These are phyloP conservation scores for Infundibulicybe gibba DNA, from an alignment of 768 basidiomycete species.

Conservation along the genomic window DNA sequence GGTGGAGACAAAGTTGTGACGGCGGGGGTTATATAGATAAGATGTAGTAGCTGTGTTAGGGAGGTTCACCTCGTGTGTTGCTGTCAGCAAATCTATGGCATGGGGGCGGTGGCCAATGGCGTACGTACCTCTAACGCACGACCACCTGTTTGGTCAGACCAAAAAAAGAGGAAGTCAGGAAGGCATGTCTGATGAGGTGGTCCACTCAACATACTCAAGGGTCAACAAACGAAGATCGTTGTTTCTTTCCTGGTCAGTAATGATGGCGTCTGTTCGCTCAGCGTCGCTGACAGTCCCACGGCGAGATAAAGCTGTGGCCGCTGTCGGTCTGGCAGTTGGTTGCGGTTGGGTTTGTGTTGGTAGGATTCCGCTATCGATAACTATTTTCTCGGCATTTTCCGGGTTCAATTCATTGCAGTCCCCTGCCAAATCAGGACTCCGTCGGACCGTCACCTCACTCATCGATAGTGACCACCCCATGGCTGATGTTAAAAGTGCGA, in stretches of 20 bases:
- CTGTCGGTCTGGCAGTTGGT: no score
- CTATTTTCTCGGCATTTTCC: not conserved
- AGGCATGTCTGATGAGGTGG: no score
- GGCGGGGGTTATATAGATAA: not conserved
- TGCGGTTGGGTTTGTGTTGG: not conserved
- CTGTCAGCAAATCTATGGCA: slow-evolving; percentile 12
- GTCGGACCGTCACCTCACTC: no score
- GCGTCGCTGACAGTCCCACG: slow-evolving; percentile 19
- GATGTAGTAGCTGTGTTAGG: slow-evolving; percentile 47
- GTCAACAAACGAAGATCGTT: slow-evolving; percentile 79
- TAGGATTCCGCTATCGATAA: not conserved
- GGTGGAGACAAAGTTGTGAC: slow-evolving; percentile 2
- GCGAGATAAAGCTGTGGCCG: slow-evolving; percentile 11
- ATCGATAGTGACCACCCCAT: no score
- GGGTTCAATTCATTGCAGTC: not conserved
- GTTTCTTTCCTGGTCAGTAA: slow-evolving; percentile 77
- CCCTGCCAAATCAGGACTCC: no score
- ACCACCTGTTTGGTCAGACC: slow-evolving; percentile 52
- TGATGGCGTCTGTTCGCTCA: slow-evolving; percentile 42
- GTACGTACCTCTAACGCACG: slow-evolving; percentile 67
- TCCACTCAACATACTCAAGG: slow-evolving; percentile 52
- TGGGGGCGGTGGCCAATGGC: slow-evolving; percentile 4
- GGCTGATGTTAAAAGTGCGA: no score
- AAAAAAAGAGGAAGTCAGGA: slow-evolving; percentile 7
- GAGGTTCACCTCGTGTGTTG: slow-evolving; percentile 64